Evolutionary conservation across 2,329 filamentous ascomycete species (phyloP).

Genomic region (Elsinoe ampelina): DNA sequence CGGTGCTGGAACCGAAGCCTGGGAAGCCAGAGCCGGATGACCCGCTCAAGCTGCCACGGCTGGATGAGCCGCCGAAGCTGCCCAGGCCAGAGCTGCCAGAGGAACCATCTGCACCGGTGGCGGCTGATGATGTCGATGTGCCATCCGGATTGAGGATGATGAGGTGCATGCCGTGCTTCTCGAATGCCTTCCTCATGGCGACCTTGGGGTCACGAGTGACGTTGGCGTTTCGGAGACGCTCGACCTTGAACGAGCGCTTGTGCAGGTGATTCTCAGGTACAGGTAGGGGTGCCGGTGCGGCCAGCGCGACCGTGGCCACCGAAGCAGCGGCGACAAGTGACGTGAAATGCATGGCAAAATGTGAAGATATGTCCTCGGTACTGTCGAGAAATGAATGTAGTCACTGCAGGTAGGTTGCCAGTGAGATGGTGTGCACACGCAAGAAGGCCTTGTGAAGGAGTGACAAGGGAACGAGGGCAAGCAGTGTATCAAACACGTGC

Average conservation of each 20-base stretch:
- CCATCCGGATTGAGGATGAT: constrained; percentile 9
- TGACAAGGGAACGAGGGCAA: constrained; percentile 8
- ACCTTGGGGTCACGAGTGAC: constrained; percentile 47
- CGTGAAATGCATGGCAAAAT: constrained; percentile 4
- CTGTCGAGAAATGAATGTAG: constrained; percentile 1
- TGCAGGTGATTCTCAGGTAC: constrained; percentile 26
- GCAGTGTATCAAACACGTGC: constrained; percentile 14
- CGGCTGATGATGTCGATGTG: not conserved
- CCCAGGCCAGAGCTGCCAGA: not conserved
- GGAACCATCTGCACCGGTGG: not conserved
- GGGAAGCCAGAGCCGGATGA: not conserved
- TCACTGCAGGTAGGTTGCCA: not conserved
- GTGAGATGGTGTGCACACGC: not conserved
- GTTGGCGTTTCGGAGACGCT: constrained; percentile 46
- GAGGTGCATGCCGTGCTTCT: constrained; percentile 48
- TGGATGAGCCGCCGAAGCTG: not conserved
- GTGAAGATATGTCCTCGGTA: not conserved
- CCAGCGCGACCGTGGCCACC: constrained; percentile 39
- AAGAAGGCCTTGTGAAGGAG: constrained; percentile 1
- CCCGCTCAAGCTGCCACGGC: not conserved
- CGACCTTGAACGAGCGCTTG: constrained; percentile 54
- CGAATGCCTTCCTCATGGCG: constrained; percentile 57
- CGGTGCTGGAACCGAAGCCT: not conserved
- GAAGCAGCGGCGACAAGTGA: constrained; percentile 38
- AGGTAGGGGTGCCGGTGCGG: constrained; percentile 33